Evolutionary conservation across 192 early-diverging fungal genomes (phyloP).

Genomic region (Geranomyces variabilis): DNA sequence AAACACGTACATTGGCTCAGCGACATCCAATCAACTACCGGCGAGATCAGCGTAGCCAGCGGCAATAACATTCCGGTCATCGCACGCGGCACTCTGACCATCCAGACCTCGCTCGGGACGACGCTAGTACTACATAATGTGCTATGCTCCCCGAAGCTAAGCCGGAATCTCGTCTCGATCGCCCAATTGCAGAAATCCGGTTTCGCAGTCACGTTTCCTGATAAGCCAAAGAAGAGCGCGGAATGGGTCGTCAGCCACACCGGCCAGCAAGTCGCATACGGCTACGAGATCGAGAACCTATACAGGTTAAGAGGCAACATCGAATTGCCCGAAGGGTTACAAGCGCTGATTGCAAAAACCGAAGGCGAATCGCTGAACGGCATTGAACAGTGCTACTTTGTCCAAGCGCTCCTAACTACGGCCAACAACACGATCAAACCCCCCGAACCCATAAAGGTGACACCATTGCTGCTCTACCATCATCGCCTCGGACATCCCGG

Average conservation of each 20-base stretch:
- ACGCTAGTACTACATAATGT: background rate
- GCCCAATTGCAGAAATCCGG: background rate
- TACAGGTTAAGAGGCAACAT: background rate
- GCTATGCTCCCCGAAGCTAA: background rate
- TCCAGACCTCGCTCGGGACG: background rate
- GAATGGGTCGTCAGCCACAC: background rate
- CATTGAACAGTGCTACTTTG: background rate
- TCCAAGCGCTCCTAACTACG: background rate
- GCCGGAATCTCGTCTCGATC: background rate
- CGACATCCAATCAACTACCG: background rate
- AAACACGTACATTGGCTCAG: background rate
- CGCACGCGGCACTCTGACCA: background rate
- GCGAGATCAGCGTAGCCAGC: background rate
- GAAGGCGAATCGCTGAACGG: background rate
- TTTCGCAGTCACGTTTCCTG: background rate
- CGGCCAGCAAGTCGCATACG: background rate
- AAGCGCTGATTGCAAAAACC: background rate
- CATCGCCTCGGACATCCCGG: constrained; percentile 1
- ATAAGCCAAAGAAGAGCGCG: background rate
- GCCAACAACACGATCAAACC: background rate
- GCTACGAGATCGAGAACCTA: background rate
- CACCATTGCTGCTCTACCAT: background rate
- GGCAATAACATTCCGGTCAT: background rate
- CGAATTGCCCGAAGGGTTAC: background rate
- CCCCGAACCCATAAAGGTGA: background rate